Percentiles rank a stretch among this genome's conserved stretches.
Evolutionary conservation across 176 grass and related monocot species (phyloP).

Genomic region (Avena eriantha): DNA sequence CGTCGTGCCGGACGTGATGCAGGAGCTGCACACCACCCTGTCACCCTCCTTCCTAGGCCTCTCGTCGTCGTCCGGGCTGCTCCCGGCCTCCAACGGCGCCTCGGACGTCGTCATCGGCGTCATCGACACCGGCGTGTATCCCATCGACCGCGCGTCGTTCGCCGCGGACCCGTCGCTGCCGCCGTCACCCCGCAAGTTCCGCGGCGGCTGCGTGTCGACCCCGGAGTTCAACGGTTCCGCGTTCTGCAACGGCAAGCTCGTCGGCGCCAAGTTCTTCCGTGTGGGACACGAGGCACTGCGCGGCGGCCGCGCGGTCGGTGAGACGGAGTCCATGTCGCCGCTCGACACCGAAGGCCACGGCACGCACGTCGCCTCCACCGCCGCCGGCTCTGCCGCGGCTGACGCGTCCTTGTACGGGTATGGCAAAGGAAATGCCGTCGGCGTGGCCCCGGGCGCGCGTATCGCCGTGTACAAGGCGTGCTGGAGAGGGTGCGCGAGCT

Average conservation of each 20-base stretch:
- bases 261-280: conserved; percentile 49
- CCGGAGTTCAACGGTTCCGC: conserved; percentile 25
- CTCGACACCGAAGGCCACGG: conserved; percentile 51
- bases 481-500: too few relatives aligned
- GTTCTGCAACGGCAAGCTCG: conserved; percentile 53
- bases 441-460: too few relatives aligned
- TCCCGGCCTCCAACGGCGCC: conserved; percentile 34
- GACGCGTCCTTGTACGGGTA: conserved; percentile 33
- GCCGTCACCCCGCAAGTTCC: conserved; percentile 8
- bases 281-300: not conserved
- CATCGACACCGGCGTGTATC: conserved; percentile 38
- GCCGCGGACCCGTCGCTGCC: not conserved
- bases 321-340: conserved; percentile 42
- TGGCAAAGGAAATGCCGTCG: not conserved
- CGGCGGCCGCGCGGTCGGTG: not conserved
- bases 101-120: conserved; percentile 29
- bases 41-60: conserved; percentile 60
- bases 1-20: conserved; percentile 35
- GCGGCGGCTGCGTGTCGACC: conserved; percentile 11
- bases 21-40: conserved; percentile 49
- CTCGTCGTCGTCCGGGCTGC: conserved; percentile 43
- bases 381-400: not conserved
- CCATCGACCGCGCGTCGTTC: conserved; percentile 27
- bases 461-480: too few relatives aligned
- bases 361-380: conserved; percentile 52